Conservation (phyloP, 495 filamentous ascomycete species). For the Aspergillus cristatus region DNA sequence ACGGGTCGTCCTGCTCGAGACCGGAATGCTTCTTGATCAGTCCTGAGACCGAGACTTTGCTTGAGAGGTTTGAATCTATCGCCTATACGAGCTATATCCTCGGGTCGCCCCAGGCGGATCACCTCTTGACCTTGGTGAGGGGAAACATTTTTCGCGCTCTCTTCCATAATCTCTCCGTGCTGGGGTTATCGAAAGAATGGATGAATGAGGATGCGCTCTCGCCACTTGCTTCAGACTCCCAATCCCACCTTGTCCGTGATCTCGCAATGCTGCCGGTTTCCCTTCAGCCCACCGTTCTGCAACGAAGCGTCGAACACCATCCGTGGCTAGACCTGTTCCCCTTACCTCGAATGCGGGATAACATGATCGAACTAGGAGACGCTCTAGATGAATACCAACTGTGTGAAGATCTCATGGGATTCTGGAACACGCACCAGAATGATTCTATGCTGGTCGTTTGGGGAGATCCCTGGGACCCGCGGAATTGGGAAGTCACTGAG, state of each 20-base stretch:
- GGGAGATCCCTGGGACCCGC: constrained; percentile 29
- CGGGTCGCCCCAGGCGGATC: not conserved
- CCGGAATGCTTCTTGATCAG: not conserved
- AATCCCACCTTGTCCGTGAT: constrained; percentile 1
- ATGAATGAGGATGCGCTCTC: not conserved
- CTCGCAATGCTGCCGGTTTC: not conserved
- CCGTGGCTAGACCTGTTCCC: constrained; percentile 22
- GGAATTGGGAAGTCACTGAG: constrained; percentile 30
- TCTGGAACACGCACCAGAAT: not conserved
- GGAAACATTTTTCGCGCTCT: not conserved
- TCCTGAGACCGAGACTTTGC: not conserved
- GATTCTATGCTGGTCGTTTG: constrained; percentile 25
- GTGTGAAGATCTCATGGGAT: constrained; percentile 2
- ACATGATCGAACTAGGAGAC: constrained; percentile 10
- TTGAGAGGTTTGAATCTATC: not conserved
- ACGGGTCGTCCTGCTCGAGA: not conserved
- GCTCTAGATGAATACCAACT: constrained; percentile 5
- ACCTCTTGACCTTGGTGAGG: not conserved
- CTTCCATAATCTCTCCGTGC: not conserved
- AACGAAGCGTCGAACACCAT: constrained; percentile 3
- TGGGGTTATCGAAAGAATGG: not conserved
- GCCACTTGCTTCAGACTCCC: not conserved
- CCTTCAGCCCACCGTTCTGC: constrained; percentile 6
- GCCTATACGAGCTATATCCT: not conserved
- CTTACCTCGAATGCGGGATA: constrained; percentile 17